These are phyloP conservation scores for Lipomyces mesembrius DNA, from an alignment of 805 yeast species.

Conservation along the genomic window DNA sequence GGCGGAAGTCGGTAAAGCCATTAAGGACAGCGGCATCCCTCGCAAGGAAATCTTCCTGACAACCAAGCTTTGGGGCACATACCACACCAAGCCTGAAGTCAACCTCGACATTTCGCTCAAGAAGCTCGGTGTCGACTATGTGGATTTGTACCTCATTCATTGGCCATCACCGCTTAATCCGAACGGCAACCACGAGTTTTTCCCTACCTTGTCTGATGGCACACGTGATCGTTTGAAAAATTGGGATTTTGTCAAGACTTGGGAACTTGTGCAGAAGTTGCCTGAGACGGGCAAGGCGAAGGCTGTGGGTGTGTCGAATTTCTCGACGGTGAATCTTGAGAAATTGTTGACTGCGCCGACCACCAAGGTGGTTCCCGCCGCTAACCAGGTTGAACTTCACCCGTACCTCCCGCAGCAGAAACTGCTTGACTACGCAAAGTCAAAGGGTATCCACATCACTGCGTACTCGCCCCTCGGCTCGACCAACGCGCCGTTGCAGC, in stretches of 20 bases:
- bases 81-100: conserved; percentile 50
- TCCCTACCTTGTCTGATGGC: conserved; percentile 51
- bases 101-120: conserved; percentile 64
- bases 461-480: conserved; percentile 84
- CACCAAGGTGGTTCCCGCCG: conserved; percentile 63
- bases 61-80: conserved; percentile 50
- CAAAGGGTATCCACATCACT: conserved; percentile 61
- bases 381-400: conserved; percentile 78
- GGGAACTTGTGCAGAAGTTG: conserved; percentile 66
- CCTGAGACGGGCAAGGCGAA: conserved; percentile 56
- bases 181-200: conserved; percentile 46
- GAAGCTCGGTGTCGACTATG: conserved; percentile 71
- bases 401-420: conserved; percentile 72
- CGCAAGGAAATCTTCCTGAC: conserved; percentile 52
- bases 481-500: conserved; percentile 40
- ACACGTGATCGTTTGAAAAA: conserved; percentile 45
- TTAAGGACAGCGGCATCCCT: conserved; percentile 54
- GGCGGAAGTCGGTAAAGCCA: conserved; percentile 59
- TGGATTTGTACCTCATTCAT: conserved; percentile 78
- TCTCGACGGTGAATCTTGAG: conserved; percentile 49
- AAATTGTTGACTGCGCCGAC: conserved; percentile 29
- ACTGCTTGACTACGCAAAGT: conserved; percentile 57
- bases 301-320: conserved; percentile 81
- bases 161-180: conserved; percentile 72
- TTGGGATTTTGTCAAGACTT: conserved; percentile 57